Base-by-base conservation (phyloP, 768 basidiomycete genomes). In the Xerocomellus chrysenteron region DNA sequence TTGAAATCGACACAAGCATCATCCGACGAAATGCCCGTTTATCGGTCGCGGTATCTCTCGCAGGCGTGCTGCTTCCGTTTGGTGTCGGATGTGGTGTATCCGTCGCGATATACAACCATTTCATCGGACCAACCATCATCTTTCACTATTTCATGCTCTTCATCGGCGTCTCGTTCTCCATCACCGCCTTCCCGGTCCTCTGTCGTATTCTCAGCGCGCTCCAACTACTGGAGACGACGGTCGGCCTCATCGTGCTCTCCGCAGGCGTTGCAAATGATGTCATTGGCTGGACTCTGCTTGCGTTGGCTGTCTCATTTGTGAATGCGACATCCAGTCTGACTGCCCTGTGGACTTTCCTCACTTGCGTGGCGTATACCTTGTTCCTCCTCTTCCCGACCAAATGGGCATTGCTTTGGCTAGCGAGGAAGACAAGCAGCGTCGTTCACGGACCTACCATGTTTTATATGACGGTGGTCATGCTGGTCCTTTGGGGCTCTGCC, bases 81-180 rank as follows among this genome's bases (percentile, higher is more conserved):
- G 92, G 81, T 0, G 71, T 98, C 5, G 97, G 97, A 5, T 85
- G 89, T 0, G 93, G 82, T 0, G 74, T 86, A 30, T 80, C 85
- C 4, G 82, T 90, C 2, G 88, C 86, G 0, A 73, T 97, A 8
- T 98, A 94, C 74, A 73, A 85, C 51, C 66, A 76, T 9, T 96
- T 95, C 72, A 83, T 92, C 57, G 77, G 82, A 60, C 65, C 74
- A 1, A 70, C 73, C 51, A 77, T 83, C 50, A 78, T 84, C 55
- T 94, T 89, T 68, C 85, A 90, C 0, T 80, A 97, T 68, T 98
- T 98, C 74, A 86, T 97, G 82, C 84, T 99, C 40, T 98, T 98
- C 73, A 84, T 90, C 32, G 94, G 92, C 28, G 93, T 96, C 9
- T 91, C 94, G 0, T 94, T 85, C 75, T 87, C 89, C 0, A 92